Evolutionary conservation across 2,329 filamentous ascomycete genomes (phyloP).

Genomic region (Xylariaceae sp.): DNA sequence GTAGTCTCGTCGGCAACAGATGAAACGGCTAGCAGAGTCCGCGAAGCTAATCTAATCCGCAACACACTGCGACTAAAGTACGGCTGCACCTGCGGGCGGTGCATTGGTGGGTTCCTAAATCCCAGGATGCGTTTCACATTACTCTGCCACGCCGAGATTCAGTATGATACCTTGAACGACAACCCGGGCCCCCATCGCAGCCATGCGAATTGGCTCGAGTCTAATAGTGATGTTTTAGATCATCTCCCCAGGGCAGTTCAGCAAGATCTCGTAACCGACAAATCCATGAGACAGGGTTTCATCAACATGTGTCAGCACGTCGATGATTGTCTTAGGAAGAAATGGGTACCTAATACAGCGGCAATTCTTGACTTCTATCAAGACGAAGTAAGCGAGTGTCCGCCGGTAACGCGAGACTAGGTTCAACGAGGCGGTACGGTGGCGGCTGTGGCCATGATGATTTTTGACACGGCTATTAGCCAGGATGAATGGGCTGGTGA

Average conservation of each 20-base stretch:
- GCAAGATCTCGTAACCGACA: constrained; percentile 42
- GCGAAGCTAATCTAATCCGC: constrained; percentile 3
- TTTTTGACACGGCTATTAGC: constrained; percentile 32
- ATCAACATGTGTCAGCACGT: constrained; percentile 41
- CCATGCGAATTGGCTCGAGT: neutral
- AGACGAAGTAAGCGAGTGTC: constrained; percentile 35
- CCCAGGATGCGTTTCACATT: constrained; percentile 44
- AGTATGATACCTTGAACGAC: constrained; percentile 33
- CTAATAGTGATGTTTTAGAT: constrained; percentile 2
- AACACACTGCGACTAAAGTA: constrained; percentile 38
- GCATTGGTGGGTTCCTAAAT: constrained; percentile 46
- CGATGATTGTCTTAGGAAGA: constrained; percentile 31
- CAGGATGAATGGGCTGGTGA: constrained; percentile 12
- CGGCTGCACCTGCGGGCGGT: constrained; percentile 47
- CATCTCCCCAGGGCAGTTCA: neutral
- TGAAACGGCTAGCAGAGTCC: constrained; percentile 2
- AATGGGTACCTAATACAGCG: constrained; percentile 31
- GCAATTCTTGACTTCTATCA: constrained; percentile 32
- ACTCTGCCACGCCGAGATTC: constrained; percentile 34
- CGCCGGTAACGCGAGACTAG: constrained; percentile 39
- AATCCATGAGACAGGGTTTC: constrained; percentile 44
- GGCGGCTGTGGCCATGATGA: constrained; percentile 34
- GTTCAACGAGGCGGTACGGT: constrained; percentile 40
- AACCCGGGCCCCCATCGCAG: neutral
- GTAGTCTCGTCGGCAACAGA: constrained; percentile 8